Conservation (phyloP, 106 monocot species). For the Acanthochlamys bracteata region DNA sequence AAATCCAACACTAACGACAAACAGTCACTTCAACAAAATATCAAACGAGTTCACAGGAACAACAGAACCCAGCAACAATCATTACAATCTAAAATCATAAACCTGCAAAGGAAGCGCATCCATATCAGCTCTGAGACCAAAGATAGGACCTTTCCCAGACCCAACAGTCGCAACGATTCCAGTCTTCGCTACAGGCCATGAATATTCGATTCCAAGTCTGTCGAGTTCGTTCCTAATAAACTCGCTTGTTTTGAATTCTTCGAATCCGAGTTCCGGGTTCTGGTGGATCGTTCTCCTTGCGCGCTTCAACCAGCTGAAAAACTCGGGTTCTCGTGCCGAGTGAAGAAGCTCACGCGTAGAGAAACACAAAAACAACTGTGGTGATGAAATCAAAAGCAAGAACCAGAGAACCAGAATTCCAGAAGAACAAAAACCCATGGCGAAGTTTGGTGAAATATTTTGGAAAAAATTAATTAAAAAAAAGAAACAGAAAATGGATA, state of each 20-base stretch:
- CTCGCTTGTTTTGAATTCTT: conserved; percentile 69
- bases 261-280: conserved; percentile 66
- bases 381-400: neutral
- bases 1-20: too few species aligned
- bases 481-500: neutral
- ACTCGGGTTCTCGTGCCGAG: conserved; percentile 28
- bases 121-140: conserved; percentile 66
- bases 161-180: conserved; percentile 67
- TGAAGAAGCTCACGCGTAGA: conserved; percentile 23
- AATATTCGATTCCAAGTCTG: conserved; percentile 46
- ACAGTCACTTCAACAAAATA: too few species aligned
- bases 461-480: too few species aligned
- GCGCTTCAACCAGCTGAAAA: conserved; percentile 45
- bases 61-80: too few species aligned
- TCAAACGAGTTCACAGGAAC: too few species aligned
- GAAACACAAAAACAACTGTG: neutral
- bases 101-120: conserved; percentile 69
- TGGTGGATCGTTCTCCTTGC: conserved; percentile 68
- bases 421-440: conserved; percentile 7
- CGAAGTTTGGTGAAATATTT: too few species aligned
- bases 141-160: conserved; percentile 42
- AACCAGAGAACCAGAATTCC: neutral
- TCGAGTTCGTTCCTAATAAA: conserved; percentile 66
- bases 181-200: conserved; percentile 61
- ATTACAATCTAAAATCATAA: neutral